Percentiles rank a stretch among this genome's conserved stretches.
Evolutionary conservation across 2,329 filamentous ascomycete species (phyloP).

Genomic region (Metarhizium brunneum): DNA sequence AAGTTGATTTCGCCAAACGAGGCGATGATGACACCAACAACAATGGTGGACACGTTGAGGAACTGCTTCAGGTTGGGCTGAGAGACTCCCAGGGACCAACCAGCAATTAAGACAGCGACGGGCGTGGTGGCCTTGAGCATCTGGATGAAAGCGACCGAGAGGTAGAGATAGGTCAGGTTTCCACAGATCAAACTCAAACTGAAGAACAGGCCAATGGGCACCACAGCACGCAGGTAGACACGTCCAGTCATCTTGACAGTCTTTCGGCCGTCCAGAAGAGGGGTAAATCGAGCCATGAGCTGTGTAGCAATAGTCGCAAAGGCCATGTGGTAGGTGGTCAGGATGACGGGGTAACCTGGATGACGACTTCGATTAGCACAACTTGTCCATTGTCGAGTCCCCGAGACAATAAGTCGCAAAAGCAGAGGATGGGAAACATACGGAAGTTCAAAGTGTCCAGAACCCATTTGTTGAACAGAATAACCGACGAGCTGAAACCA

Average conservation of each 20-base stretch:
- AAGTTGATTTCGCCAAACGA: conserved; percentile 96
- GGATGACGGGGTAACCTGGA: conserved; percentile 62
- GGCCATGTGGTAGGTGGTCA: conserved; percentile 91
- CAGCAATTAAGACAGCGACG: conserved; percentile 81
- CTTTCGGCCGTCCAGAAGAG: conserved; percentile 85
- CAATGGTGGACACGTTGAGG: conserved; percentile 89
- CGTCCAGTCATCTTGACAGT: conserved; percentile 94
- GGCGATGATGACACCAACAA: conserved; percentile 87
- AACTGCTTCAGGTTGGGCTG: conserved; percentile 80
- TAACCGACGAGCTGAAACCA: conserved; percentile 81
- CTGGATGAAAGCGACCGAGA: conserved; percentile 95
- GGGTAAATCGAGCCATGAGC: conserved; percentile 81
- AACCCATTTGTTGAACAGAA: conserved; percentile 99
- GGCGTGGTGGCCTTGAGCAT: conserved; percentile 99
- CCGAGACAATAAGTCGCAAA: neutral
- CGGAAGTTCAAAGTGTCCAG: conserved; percentile 75
- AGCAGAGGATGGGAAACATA: conserved; percentile 17
- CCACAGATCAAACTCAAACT: conserved; percentile 92
- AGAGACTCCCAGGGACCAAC: conserved; percentile 79
- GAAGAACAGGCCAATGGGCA: conserved; percentile 94
- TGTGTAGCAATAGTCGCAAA: conserved; percentile 96
- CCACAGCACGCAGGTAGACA: conserved; percentile 85
- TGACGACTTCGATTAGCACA: neutral
- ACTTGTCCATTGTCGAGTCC: neutral
- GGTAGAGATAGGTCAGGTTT: conserved; percentile 90